Base-by-base conservation (phyloP, 2,329 filamentous ascomycete genomes). In the Gnomoniopsis smithogilvyi region DNA sequence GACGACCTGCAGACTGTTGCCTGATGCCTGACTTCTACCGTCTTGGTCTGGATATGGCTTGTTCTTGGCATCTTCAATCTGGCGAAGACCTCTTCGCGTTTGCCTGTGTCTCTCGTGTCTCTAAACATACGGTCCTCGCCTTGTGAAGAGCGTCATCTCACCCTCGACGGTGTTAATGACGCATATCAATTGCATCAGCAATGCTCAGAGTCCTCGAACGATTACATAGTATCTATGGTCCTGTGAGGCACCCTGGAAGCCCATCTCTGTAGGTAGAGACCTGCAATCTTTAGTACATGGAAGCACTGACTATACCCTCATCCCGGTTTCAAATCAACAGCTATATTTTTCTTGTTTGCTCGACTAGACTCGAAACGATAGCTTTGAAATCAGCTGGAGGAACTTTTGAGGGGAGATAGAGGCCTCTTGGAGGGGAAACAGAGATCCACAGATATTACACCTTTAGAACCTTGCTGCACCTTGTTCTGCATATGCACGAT, bases 311-410 rank as follows among this genome's bases (percentile, higher is more conserved):
- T 33, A 26, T n/a, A 21, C 14, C 33, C 4, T 43, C 49, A 36
- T n/a, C 17, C 43, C 15, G 41, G 12, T n/a, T 56, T 19, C 17
- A n/a, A n/a, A n/a, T n/a, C n/a, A n/a, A n/a, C n/a, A n/a, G n/a
- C n/a, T n/a, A n/a, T n/a, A n/a, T n/a, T n/a, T n/a, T n/a, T n/a
- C n/a, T n/a, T n/a, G n/a, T n/a, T n/a, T n/a, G n/a, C n/a, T n/a
- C n/a, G n/a, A n/a, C n/a, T n/a, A n/a, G n/a, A n/a, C n/a, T 43
- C 45, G 30, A 15, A 22, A 21, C 14, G 4, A 30, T 30, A 30
- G 26, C 26, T 30, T 21, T 59, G 48, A 55, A 59, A 59, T 47
- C 36, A 51, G 47, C 56, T 59, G 51, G 26, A 52, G 52, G 47
- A 34, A 49, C 49, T 38, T 33, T 15, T 19, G n/a, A 21, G n/a